Conservation (phyloP, 257 asterid species). For the Thymus quinquecostatus region DNA sequence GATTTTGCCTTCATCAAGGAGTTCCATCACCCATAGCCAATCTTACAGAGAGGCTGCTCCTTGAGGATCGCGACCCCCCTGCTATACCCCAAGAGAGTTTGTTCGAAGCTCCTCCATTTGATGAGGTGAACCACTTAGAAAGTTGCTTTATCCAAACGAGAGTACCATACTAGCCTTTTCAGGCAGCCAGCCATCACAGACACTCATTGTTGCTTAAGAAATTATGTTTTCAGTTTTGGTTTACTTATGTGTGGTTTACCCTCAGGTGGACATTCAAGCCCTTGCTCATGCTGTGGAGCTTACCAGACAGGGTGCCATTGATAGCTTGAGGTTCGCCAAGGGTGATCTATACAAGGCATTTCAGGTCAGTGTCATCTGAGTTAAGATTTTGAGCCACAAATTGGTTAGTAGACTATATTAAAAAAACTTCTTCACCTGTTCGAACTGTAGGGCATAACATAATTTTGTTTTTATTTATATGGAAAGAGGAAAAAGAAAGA, state of each 20-base stretch:
- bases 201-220: slow-evolving; percentile 15
- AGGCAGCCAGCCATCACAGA: slow-evolving; percentile 14
- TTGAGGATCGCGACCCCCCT: slow-evolving; percentile 94
- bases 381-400: neutral
- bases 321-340: slow-evolving; percentile 94
- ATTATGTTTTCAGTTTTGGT: slow-evolving; percentile 5
- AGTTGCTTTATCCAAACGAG: slow-evolving; percentile 17
- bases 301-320: slow-evolving; percentile 96
- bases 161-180: slow-evolving; percentile 15
- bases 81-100: slow-evolving; percentile 77
- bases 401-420: slow-evolving; percentile 18
- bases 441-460: slow-evolving; percentile 12
- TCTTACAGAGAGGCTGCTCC: slow-evolving; percentile 96
- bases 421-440: neutral
- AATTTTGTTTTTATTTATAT: neutral
- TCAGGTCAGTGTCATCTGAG: slow-evolving; percentile 61
- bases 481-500: neutral
- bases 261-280: slow-evolving; percentile 96
- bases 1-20: slow-evolving; percentile 88
- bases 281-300: slow-evolving; percentile 99
- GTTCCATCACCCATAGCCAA: slow-evolving; percentile 80
- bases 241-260: slow-evolving; percentile 31
- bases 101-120: slow-evolving; percentile 92
- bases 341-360: slow-evolving; percentile 91
- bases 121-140: slow-evolving; percentile 65